Base-by-base conservation (phyloP, 176 grass and related monocot genomes). In the Aegilops umbellulata region DNA sequence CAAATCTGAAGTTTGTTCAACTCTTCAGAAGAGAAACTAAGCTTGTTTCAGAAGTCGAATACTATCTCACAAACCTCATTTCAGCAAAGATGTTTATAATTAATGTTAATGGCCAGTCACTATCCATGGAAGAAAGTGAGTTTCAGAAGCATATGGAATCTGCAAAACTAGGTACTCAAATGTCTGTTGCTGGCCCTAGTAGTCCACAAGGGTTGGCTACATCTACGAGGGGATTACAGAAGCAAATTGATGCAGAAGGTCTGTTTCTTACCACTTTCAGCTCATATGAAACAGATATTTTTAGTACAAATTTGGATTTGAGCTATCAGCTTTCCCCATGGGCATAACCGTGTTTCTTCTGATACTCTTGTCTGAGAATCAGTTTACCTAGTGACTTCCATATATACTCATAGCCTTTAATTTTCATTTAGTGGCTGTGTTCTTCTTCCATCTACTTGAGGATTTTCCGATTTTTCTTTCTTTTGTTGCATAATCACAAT, bases 31-130 rank as follows among this genome's bases (percentile, higher is more conserved):
- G 91, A 65, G 82, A 92, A 74, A 83, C 93, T 44, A 98, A 95
- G 88, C 91, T 98, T 77, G 83, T 98, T 63, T 98, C 95, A n/a
- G 95, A 98, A 86, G 88, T 95, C 0, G 95, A 98, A 84, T 98
- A 98, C 65, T 98, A 95, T 83, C 86, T 98, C 57, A 95, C 93
- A 1, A 98, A 98, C 68, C 89, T 98, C 62, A 86, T 98, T 76
- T 98, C 93, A 58, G 81, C 88, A 86, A 90, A 98, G 90, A 95
- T 90, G 89, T 94, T 98, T 76, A 94, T 98, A 89, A 25, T 87
- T 57, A 95, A 92, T 92, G 89, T 89, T 41, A 89, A 90, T 90
- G 85, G 83, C 22, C 41, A 24, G 7, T 98, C 91, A 3, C 73
- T 98, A 38, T 93, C 93, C 12, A 95, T 98, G 86, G 93, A 95